Evolutionary conservation across 768 basidiomycete species (phyloP).

Genomic region (Strobilomyces echinocephalus): DNA sequence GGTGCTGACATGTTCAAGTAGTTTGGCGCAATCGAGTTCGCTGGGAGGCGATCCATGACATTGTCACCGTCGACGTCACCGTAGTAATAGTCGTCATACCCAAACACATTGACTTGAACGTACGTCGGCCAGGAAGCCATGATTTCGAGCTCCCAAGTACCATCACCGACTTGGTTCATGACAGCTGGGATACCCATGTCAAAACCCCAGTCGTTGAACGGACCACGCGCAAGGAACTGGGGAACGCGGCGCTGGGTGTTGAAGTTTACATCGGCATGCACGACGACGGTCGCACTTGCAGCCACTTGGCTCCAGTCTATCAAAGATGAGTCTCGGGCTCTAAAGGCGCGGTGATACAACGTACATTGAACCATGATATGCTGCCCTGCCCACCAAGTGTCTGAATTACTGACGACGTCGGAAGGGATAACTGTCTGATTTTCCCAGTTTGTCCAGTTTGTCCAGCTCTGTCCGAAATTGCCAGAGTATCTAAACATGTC

Average conservation of each 20-base stretch:
- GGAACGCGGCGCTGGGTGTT: slow-evolving; percentile 69
- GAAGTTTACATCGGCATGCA: slow-evolving; percentile 77
- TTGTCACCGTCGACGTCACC: slow-evolving; percentile 88
- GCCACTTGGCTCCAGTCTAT: slow-evolving; percentile 76
- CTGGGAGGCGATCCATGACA: slow-evolving; percentile 84
- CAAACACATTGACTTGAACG: slow-evolving; percentile 87
- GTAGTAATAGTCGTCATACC: slow-evolving; percentile 88
- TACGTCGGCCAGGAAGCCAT: slow-evolving; percentile 90
- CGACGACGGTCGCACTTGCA: slow-evolving; percentile 55
- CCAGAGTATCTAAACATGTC: slow-evolving; percentile 83
- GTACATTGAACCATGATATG: slow-evolving; percentile 88
- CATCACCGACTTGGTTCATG: slow-evolving; percentile 61
- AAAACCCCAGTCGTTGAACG: slow-evolving; percentile 90
- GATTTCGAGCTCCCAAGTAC: slow-evolving; percentile 81
- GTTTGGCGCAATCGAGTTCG: slow-evolving; percentile 80
- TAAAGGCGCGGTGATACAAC: slow-evolving; percentile 19
- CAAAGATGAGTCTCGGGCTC: slow-evolving; percentile 1
- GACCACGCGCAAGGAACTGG: slow-evolving; percentile 81
- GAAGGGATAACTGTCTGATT: slow-evolving; percentile 60
- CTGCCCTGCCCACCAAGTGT: slow-evolving; percentile 71
- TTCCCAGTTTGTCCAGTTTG: slow-evolving; percentile 77
- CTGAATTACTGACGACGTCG: slow-evolving; percentile 42
- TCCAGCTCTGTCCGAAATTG: slow-evolving; percentile 85
- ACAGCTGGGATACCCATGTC: slow-evolving; percentile 72
- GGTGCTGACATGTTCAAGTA: slow-evolving; percentile 91